phyloP scores from a whole-genome alignment of 2,329 filamentous ascomycete genomes.

The Aspergillus jensenii region DNA sequence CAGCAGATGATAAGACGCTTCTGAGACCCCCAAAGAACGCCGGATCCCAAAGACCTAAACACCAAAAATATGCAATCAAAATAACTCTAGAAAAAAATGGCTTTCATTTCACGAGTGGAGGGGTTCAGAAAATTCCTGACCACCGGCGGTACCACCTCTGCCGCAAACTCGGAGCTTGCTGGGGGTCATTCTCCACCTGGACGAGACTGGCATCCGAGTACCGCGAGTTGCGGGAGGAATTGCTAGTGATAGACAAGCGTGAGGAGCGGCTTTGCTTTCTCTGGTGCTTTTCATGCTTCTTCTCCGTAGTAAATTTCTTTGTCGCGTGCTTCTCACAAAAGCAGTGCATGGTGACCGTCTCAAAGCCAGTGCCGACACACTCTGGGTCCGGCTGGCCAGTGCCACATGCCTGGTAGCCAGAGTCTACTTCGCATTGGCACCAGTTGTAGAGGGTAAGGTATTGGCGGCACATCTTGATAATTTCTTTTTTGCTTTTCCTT shows the following conservation, averaged over 20 bases:
- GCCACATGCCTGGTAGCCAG: constrained; percentile 31
- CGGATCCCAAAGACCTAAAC: neutral
- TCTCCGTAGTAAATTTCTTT: constrained; percentile 32
- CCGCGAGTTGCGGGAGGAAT: neutral
- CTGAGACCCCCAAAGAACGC: neutral
- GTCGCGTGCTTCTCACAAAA: constrained; percentile 39
- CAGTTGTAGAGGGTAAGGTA: constrained; percentile 38
- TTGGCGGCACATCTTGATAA: constrained; percentile 36
- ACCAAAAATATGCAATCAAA: neutral
- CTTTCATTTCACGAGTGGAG: neutral
- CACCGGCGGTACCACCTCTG: constrained; percentile 34
- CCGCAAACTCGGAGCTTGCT: constrained; percentile 15
- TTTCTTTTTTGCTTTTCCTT: neutral
- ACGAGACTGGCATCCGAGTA: constrained; percentile 12
- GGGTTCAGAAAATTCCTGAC: constrained; percentile 20
- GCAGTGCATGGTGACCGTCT: constrained; percentile 41
- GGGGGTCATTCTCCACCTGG: constrained; percentile 23
- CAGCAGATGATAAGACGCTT: neutral
- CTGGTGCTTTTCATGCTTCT: constrained; percentile 30
- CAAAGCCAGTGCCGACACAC: constrained; percentile 27
- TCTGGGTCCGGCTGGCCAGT: constrained; percentile 17
- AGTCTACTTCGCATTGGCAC: constrained; percentile 40
- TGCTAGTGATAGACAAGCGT: neutral
- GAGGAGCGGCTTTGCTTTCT: constrained; percentile 17
- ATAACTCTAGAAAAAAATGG: neutral